phyloP scores from a whole-genome alignment of 1,139 yeast genomes.

The Saccharomyces hybrid region DNA sequence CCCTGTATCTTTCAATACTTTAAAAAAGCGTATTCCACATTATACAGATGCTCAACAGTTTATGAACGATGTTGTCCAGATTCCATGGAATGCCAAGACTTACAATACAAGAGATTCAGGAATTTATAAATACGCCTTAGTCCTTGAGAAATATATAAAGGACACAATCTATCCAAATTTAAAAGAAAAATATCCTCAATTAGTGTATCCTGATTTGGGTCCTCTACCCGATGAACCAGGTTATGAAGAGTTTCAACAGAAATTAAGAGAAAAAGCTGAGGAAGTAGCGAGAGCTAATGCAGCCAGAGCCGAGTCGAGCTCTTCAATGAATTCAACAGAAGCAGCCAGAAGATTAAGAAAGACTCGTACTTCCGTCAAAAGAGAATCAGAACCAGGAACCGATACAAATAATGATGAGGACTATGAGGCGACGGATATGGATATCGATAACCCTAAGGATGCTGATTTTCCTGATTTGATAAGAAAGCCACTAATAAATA shows the following conservation, averaged over 20 bases:
- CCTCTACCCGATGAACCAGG: constrained; percentile 53
- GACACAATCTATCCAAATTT: constrained; percentile 48
- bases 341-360: constrained; percentile 2
- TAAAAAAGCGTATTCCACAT: constrained; percentile 41
- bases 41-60: constrained; percentile 62
- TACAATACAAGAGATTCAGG: constrained; percentile 66
- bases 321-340: constrained; percentile 9
- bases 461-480: not conserved
- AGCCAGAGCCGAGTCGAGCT: not conserved
- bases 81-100: constrained; percentile 82
- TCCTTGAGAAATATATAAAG: constrained; percentile 55
- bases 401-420: constrained; percentile 23
- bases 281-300: constrained; percentile 6
- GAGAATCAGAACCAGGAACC: not conserved
- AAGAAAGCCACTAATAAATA: not conserved
- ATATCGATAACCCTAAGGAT: constrained; percentile 17
- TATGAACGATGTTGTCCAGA: constrained; percentile 69
- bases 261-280: constrained; percentile 1
- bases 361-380: not conserved
- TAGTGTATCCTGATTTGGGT: constrained; percentile 65
- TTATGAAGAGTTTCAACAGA: constrained; percentile 6
- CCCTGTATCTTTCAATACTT: constrained; percentile 68
- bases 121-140: constrained; percentile 64
- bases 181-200: constrained; percentile 36
- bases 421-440: constrained; percentile 32